Base-by-base conservation (phyloP, 164 flowering plant species). In the Brasenia schreberi region DNA sequence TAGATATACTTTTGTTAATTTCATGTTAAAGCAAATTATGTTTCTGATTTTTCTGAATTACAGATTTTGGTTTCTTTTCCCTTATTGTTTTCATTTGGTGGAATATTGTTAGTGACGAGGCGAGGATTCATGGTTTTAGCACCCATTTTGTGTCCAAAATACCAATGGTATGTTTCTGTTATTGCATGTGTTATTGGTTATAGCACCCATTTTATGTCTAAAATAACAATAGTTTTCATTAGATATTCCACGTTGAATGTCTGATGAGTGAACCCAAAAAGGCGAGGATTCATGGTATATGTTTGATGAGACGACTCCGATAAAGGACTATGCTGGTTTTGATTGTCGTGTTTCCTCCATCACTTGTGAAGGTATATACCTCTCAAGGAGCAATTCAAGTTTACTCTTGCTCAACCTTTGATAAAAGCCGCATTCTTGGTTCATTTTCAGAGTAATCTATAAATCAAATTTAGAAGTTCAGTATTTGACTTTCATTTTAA, bases 241-340 rank as follows among this genome's bases (percentile, higher is more conserved):
- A 67, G 87, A 18, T 61, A 61, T 61, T 18, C 5, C 63, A 9
- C 56, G 9, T 49, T 49, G 56, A 14, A 43, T 74, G 7, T 85
- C 84, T 84, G 76, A 79, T 70, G 87, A 72, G 66, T 85, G 72
- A 49, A 62, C 67, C 65, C 76, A 79, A 61, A 79, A 81, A 71
- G 81, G 73, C 72, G 86, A 83, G 72, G 83, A 80, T 65, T 62
- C 84, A 6, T 83, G 86, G 44, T 82, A 76, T 71, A 78, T 87
- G 82, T 75, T 83, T 63, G 86, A 87, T 27, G 89, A 81, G 71
- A 77, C 88, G 18, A 90, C 98, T 49, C 98, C 98, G 5, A 73
- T 83, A 62, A 93, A 87, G 77, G 88, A 84, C 58, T 88, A 89
- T 71, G 87, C 83, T 56, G 96, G 85, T 80, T 74, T 85, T 68